Evolutionary conservation across 768 basidiomycete genomes (phyloP), one percentile per base, ranked within the genome.

Genomic region (Suillus ampliporus): DNA sequence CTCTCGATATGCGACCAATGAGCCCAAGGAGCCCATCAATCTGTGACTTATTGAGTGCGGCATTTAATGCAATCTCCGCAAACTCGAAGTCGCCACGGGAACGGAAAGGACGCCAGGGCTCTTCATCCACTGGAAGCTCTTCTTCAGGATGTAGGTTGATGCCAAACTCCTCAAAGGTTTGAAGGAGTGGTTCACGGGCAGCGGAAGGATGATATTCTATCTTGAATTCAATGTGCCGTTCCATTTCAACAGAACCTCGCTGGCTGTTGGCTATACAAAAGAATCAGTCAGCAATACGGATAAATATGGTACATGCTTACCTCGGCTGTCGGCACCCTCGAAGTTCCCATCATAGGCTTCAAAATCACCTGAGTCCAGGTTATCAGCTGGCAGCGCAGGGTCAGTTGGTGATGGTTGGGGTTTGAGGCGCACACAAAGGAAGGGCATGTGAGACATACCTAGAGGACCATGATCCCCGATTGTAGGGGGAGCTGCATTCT

Each of bases 21-120:
- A 67, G 66, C 4, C 17, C 8, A 26, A 67, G 51, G 6, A 67
- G 53, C 1, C 1, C 14, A 28, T 68, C 10, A 1, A 60, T 52
- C 0, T 62, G 58, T 6, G 6, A 21, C 35, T 65, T 37, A 21
- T 63, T 68, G 35, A 68, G 60, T 3, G 48, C 31, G 19, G 66
- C 65, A 8, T 62, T 11, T 4, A 68, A 54, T 7, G 52, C 52
- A n/a, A 67, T 58, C 34, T 68, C 60, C 0, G 61, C 61, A 17
- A 68, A 58, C n/a, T 60, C 44, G 7, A 59, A 67, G 23, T 68
- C 43, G 1, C 48, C 50, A n/a, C 34, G 28, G 34, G 51, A 58
- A 35, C 17, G 8, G 47, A 66, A 64, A 9, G 65, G 65, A 23
- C 10, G 13, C 63, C 59, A 66, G 2, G 65, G 65, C 40, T 53